Evolutionary conservation across 805 yeast genomes (phyloP).

Genomic region (Teunomyces cretensis): DNA sequence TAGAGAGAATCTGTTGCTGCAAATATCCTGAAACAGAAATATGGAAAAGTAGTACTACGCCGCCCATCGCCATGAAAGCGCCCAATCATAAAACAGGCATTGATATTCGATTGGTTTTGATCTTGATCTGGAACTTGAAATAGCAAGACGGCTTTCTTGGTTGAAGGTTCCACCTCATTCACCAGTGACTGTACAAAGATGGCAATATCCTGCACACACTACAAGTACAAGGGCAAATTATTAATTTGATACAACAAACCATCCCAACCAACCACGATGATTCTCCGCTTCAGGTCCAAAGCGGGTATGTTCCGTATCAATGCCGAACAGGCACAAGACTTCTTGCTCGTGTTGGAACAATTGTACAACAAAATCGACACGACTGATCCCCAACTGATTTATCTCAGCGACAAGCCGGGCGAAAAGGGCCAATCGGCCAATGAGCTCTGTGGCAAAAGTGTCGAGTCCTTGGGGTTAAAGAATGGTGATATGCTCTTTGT

Average conservation of each 20-base stretch:
- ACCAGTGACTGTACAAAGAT: not conserved
- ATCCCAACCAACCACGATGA: slow-evolving; percentile 15
- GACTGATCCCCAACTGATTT: slow-evolving; percentile 22
- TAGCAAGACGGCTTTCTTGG: no score
- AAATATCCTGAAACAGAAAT: no score
- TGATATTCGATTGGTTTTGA: no score
- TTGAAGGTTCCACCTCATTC: no score
- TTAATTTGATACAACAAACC: not conserved
- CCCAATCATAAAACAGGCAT: no score
- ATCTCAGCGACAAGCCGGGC: slow-evolving; percentile 47
- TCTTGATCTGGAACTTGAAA: no score
- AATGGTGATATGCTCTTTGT: slow-evolving; percentile 61
- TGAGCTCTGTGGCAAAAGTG: slow-evolving; percentile 33
- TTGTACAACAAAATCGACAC: slow-evolving; percentile 27
- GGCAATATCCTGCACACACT: not conserved
- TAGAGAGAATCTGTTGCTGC: no score
- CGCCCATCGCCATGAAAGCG: no score
- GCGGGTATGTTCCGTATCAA: slow-evolving; percentile 78
- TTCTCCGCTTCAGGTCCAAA: slow-evolving; percentile 74
- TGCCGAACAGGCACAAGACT: slow-evolving; percentile 45
- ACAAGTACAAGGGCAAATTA: not conserved
- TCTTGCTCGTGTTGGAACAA: slow-evolving; percentile 44
- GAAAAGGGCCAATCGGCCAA: slow-evolving; percentile 42
- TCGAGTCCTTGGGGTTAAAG: slow-evolving; percentile 48
- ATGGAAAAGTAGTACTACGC: no score